Conservation (phyloP, 2,329 filamentous ascomycete species). For the Scorias spongiosa region DNA sequence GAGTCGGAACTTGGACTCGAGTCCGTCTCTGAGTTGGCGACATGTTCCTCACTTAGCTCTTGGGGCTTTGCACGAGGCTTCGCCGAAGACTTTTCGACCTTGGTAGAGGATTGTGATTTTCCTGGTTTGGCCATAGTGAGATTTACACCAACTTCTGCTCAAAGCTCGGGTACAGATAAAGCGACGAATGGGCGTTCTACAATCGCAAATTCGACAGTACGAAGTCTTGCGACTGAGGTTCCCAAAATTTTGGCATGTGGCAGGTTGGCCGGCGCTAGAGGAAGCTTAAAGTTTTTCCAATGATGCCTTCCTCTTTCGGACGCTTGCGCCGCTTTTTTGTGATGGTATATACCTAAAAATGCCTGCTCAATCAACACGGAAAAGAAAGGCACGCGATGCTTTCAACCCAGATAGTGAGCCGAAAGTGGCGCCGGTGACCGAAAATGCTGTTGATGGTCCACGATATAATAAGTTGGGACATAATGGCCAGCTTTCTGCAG, state of each 20-base stretch:
- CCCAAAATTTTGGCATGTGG: background rate
- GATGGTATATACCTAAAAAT: slow-evolving; percentile 4
- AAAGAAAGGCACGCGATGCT: slow-evolving; percentile 20
- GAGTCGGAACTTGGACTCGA: background rate
- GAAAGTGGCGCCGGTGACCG: no score
- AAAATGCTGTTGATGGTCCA: no score
- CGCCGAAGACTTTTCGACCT: background rate
- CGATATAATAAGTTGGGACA: no score
- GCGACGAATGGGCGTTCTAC: no score
- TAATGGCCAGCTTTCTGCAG: background rate
- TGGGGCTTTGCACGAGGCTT: background rate
- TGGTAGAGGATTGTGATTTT: background rate
- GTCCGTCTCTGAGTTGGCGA: slow-evolving; percentile 3
- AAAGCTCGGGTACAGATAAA: no score
- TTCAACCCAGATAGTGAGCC: slow-evolving; percentile 1
- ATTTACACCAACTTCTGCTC: no score
- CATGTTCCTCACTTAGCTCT: slow-evolving; percentile 4
- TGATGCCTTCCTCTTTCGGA: background rate
- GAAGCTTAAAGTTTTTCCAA: background rate
- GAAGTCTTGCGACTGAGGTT: no score
- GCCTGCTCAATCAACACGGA: slow-evolving; percentile 9
- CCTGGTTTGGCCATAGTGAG: background rate
- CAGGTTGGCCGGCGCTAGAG: background rate
- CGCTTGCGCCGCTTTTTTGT: background rate
- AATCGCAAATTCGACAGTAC: no score